phyloP scores from a whole-genome alignment of 345 rosid genomes.

The Lepidium didymum region DNA sequence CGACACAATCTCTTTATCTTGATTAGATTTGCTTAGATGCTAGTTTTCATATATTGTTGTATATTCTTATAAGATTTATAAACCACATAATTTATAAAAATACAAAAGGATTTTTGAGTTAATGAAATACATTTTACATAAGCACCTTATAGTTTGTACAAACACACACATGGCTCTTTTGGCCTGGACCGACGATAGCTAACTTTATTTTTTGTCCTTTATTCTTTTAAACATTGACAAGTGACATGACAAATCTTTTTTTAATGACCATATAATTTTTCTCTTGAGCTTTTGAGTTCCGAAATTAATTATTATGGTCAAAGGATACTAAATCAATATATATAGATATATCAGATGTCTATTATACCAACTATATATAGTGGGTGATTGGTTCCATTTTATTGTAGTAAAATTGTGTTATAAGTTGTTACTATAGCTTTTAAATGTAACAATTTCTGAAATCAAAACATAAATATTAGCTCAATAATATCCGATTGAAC shows the following conservation, averaged over 20 bases:
- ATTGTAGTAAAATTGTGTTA: not conserved
- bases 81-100: not conserved
- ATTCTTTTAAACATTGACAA: constrained; percentile 5
- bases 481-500: not conserved
- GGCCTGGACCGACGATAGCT: constrained; percentile 30
- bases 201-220: constrained; percentile 22
- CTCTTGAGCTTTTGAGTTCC: not conserved
- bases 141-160: not conserved
- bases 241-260: constrained; percentile 22
- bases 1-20: not conserved
- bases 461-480: not conserved
- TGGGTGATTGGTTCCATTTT: not conserved
- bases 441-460: not conserved
- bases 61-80: not conserved
- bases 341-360: not conserved
- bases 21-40: not conserved
- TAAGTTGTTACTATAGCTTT: not conserved
- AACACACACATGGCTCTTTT: constrained; percentile 15
- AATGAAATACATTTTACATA: not conserved
- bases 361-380: not conserved
- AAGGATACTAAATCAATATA: not conserved
- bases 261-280: not conserved
- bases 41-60: not conserved
- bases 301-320: constrained; percentile 3
- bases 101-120: not conserved